Percentiles rank a stretch among this genome's conserved stretches.
Evolutionary conservation across 805 yeast species (phyloP).

Genomic region (Alloascoidea africana): DNA sequence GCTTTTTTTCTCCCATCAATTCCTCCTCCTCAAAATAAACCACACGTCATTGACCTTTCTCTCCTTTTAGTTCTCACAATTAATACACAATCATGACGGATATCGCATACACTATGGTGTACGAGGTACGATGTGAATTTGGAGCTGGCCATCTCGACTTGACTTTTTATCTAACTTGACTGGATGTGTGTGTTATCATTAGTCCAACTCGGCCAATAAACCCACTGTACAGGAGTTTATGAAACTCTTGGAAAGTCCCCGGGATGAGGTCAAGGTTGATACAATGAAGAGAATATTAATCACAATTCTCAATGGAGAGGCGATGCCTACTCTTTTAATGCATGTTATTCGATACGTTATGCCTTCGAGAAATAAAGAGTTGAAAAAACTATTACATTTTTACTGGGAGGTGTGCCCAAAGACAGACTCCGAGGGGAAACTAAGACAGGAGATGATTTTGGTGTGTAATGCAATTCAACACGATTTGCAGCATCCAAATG

Average conservation of each 20-base stretch:
- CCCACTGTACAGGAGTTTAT: constrained; percentile 56
- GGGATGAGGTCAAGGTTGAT: constrained; percentile 73
- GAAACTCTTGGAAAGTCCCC: constrained; percentile 70
- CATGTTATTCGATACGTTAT: constrained; percentile 92
- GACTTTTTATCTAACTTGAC: neutral
- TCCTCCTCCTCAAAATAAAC: too few species aligned
- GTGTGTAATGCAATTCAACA: constrained; percentile 97
- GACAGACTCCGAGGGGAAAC: constrained; percentile 71
- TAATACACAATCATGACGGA: neutral
- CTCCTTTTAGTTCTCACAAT: too few species aligned
- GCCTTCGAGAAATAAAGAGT: constrained; percentile 86
- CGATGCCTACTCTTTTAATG: constrained; percentile 88
- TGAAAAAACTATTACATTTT: constrained; percentile 83
- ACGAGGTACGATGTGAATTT: constrained; percentile 1
- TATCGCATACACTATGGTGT: neutral
- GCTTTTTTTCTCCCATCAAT: too few species aligned
- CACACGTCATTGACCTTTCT: too few species aligned
- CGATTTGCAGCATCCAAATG: constrained; percentile 96
- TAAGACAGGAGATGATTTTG: constrained; percentile 96
- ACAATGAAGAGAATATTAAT: constrained; percentile 83
- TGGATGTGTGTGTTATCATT: neutral
- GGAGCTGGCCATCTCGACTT: neutral
- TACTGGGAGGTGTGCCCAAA: constrained; percentile 99
- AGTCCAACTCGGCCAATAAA: constrained; percentile 14
- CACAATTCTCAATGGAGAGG: constrained; percentile 82